Base-by-base conservation (phyloP, 2,329 filamentous ascomycete genomes). In the Microdochium trichocladiopsis region DNA sequence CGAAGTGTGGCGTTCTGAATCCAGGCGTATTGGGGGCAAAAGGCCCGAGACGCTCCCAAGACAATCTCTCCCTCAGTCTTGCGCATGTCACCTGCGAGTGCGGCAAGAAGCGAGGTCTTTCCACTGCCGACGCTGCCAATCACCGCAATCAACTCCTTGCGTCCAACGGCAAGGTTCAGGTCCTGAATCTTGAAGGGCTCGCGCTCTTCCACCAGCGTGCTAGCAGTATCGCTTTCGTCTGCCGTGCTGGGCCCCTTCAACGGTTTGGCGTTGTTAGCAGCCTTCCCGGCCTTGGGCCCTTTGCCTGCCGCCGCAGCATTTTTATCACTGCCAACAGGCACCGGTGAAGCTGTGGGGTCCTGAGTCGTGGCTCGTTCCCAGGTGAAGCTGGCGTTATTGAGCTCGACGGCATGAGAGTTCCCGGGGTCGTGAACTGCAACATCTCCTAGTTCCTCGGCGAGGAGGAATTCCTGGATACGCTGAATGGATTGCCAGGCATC, bases 1-100 rank as follows among this genome's bases (percentile, higher is more conserved):
- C 83, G 84, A 3, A 97, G 80, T 1, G 87, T 89, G 0, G 90
- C 79, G 63, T 97, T 97, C 65, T 97, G 93, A 49, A 99, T 96
- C 94, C 94, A 99, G 0, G 94, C 90, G 63, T 96, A 96, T 65
- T 99, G 93, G 0, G 93, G 93, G 58, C 94, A 97, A 62, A 96
- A 96, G 0, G 93, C 90, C 56, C 92, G 79, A 2, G 84, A 86
- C 0, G 90, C 90, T 41, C 92, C 89, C 59, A 94, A 79, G 0
- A 82, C 79, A 5, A 95, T 79, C 36, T 86, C 78, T 11, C 91
- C 91, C 3, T 71, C 73, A 0, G 88, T 95, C 66, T 86, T 87
- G 47, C 91, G 84, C 93, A 97, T 97, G 57, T 97, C 93, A 23
- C 94, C 93, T 1, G 92, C 93, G 47, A 99, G 72, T 1, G 93